Percentiles rank a stretch among this genome's conserved stretches.
Evolutionary conservation across 495 filamentous ascomycete genomes (phyloP).

Genomic region (Talaromyces stipitatus): DNA sequence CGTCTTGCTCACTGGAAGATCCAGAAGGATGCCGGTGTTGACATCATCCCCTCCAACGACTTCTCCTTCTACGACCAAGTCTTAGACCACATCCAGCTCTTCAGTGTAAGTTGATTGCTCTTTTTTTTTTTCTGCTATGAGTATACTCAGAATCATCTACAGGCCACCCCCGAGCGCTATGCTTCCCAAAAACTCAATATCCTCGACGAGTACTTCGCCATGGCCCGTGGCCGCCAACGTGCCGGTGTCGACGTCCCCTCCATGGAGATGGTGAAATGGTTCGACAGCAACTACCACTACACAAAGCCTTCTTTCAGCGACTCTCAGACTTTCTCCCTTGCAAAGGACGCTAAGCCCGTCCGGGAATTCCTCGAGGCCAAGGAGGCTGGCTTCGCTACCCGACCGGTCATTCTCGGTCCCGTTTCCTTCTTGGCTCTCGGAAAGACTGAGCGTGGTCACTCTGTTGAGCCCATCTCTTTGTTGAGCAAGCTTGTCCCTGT

Average conservation of each 20-base stretch:
- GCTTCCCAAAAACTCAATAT: constrained; percentile 73
- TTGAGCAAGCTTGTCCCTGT: constrained; percentile 85
- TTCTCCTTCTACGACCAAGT: constrained; percentile 98
- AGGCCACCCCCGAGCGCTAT: constrained; percentile 89
- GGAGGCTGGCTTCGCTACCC: constrained; percentile 84
- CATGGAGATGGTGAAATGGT: constrained; percentile 99
- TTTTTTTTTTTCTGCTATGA: not conserved
- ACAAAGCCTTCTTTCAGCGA: constrained; percentile 97
- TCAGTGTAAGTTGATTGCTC: constrained; percentile 59
- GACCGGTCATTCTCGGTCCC: constrained; percentile 89
- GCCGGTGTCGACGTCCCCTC: constrained; percentile 72
- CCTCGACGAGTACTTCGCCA: constrained; percentile 97
- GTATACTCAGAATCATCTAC: not conserved
- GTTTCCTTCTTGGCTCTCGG: constrained; percentile 94
- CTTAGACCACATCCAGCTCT: constrained; percentile 97
- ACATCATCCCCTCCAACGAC: constrained; percentile 97
- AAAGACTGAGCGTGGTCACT: constrained; percentile 93
- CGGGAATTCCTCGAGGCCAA: constrained; percentile 93
- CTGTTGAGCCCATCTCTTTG: constrained; percentile 83
- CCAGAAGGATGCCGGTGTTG: constrained; percentile 94
- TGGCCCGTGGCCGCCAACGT: constrained; percentile 93
- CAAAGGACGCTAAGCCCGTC: constrained; percentile 82
- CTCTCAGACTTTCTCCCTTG: constrained; percentile 89
- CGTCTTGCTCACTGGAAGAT: constrained; percentile 97
- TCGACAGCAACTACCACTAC: constrained; percentile 99